These are phyloP conservation scores for peach (Prunus persica) DNA, from an alignment of 306 rosid genomes.

Conservation along the genomic window Prunus_persica_NCBIv2 NC_034011.1:15520501-15521000, in stretches of 20 bases:
- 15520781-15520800: neutral
- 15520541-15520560: neutral
- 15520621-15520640: constrained; percentile 1
- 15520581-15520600: neutral
- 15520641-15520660: neutral
- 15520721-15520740: neutral
- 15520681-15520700: neutral
- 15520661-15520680: neutral
- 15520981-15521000: neutral
- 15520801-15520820: neutral
- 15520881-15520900: neutral
- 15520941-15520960: neutral
- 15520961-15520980: constrained; percentile 2
- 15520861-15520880: neutral
- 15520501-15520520: neutral
- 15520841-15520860: constrained; percentile 41
- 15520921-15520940: neutral
- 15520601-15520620: neutral
- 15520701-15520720: neutral
- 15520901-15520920: neutral
- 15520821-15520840: neutral
- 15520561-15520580: neutral
- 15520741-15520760: neutral
- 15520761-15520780: neutral
- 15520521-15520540: neutral